These are phyloP conservation scores for Metarhizium sp. DNA, from an alignment of 2,329 filamentous ascomycete genomes.

Conservation along the genomic window DNA sequence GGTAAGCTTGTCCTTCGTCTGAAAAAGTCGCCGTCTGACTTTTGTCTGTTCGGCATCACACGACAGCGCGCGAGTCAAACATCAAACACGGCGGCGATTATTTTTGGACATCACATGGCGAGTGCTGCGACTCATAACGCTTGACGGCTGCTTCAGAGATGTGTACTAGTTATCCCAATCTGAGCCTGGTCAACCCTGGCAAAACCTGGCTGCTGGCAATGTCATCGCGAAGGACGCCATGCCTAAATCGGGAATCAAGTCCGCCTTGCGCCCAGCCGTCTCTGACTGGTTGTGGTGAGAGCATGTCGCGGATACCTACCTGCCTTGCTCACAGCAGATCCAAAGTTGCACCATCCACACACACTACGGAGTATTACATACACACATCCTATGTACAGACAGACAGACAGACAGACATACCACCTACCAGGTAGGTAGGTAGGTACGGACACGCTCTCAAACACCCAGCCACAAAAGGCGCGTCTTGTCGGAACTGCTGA, in stretches of 20 bases:
- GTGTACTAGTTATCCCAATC: neutral
- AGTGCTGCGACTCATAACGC: neutral
- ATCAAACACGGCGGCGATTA: constrained; percentile 1
- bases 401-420: too few relatives aligned
- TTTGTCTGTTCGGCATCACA: neutral
- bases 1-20: neutral
- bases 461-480: constrained; percentile 2
- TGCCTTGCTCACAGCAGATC: neutral
- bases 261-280: constrained; percentile 5
- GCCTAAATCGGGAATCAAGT: constrained; percentile 12
- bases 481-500: constrained; percentile 9
- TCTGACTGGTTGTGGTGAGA: neutral
- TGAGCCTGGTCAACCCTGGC: neutral
- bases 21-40: neutral
- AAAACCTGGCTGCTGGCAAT: neutral
- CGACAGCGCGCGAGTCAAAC: constrained; percentile 1
- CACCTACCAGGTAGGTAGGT: too few relatives aligned
- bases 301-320: neutral
- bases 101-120: neutral
- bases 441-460: neutral
- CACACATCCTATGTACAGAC: too few relatives aligned
- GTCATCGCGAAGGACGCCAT: constrained; percentile 2
- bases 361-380: neutral
- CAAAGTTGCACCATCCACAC: neutral
- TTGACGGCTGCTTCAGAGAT: neutral